Conservation (phyloP, 441 rosid genomes). For the Corymbia calophylla region DNA sequence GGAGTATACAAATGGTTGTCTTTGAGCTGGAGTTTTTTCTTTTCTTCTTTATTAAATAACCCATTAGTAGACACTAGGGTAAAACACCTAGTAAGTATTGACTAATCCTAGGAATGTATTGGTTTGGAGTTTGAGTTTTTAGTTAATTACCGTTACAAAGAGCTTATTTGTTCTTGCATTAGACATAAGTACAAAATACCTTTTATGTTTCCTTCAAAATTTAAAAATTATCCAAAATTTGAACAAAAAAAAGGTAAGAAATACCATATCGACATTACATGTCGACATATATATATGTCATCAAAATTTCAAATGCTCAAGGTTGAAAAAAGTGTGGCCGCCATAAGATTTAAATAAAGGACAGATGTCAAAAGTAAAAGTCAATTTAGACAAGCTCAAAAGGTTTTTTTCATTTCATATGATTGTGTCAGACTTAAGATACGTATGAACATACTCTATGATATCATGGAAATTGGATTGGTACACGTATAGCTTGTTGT, state of each 20-base stretch:
- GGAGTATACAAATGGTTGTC: not conserved
- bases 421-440: not conserved
- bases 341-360: not conserved
- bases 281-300: not conserved
- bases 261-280: not conserved
- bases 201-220: not conserved
- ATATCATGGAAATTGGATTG: too few species aligned
- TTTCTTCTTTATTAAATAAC: not conserved
- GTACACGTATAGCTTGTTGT: too few species aligned
- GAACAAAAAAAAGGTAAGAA: not conserved
- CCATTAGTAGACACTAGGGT: not conserved
- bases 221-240: not conserved
- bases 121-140: not conserved
- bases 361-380: not conserved
- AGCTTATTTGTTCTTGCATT: not conserved
- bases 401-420: too few species aligned
- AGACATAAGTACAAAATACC: not conserved
- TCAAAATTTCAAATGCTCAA: not conserved
- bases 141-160: not conserved
- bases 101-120: not conserved
- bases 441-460: not conserved
- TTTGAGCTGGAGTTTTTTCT: not conserved
- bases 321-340: fast-evolving
- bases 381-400: not conserved
- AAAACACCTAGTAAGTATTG: not conserved